Percentiles rank a stretch among this genome's conserved stretches.
Conservation (phyloP, 2,329 filamentous ascomycete genomes). For the Talaromyces atroroseus region DNA sequence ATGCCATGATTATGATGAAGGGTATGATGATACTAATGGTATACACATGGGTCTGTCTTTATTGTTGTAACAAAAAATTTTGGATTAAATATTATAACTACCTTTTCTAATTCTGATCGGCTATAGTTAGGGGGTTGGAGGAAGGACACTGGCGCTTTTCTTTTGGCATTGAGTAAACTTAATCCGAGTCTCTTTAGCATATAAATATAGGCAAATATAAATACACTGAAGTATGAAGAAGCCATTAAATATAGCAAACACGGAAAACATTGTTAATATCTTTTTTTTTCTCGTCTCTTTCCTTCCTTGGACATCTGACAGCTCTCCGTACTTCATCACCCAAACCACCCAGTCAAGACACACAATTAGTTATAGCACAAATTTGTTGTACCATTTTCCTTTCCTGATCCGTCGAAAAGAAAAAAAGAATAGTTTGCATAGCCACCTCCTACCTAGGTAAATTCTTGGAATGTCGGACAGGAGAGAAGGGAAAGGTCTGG, state of each 20-base stretch:
- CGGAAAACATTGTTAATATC: slow-evolving; percentile 65
- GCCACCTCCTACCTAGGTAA: too few relatives aligned
- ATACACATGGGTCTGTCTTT: background rate
- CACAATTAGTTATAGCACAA: slow-evolving; percentile 76
- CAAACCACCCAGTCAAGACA: slow-evolving; percentile 65
- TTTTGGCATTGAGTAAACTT: too few relatives aligned
- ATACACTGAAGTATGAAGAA: too few relatives aligned
- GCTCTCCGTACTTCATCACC: slow-evolving; percentile 65
- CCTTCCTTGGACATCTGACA: slow-evolving; percentile 51
- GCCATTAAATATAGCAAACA: too few relatives aligned
- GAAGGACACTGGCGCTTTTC: too few relatives aligned
- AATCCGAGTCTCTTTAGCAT: too few relatives aligned
- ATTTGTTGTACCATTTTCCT: slow-evolving; percentile 66
- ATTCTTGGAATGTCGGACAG: slow-evolving; percentile 1
- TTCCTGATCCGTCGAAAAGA: slow-evolving; percentile 52
- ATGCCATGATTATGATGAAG: background rate
- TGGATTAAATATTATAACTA: background rate
- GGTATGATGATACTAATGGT: background rate
- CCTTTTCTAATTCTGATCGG: background rate
- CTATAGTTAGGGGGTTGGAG: too few relatives aligned
- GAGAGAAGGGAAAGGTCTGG: background rate
- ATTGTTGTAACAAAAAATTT: background rate
- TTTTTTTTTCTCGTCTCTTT: too few relatives aligned
- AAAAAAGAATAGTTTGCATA: slow-evolving; percentile 12
- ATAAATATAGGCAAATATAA: too few relatives aligned